Evolutionary conservation across 192 early-diverging fungal species (phyloP).

Genomic region (Backusella luteola): DNA sequence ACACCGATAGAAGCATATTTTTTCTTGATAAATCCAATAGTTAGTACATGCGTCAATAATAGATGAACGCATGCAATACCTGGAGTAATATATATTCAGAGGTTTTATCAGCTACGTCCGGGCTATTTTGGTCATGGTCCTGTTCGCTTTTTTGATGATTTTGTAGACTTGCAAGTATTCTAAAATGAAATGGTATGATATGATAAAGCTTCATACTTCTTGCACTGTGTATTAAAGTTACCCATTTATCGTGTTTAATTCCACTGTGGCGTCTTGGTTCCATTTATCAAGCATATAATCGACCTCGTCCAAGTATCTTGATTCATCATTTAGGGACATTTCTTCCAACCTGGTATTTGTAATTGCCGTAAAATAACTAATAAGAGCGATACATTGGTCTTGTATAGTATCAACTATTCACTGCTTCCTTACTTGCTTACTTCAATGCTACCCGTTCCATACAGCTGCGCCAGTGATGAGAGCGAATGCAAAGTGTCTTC

Average conservation of each 20-base stretch:
- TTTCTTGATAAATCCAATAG: neutral
- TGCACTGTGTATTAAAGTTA: neutral
- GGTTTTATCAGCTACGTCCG: neutral
- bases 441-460: neutral
- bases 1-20: neutral
- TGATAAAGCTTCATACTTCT: neutral
- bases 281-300: conserved; percentile 1
- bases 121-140: neutral
- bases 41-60: too few relatives aligned
- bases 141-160: neutral
- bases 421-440: neutral
- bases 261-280: neutral
- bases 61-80: neutral
- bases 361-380: neutral
- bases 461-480: neutral
- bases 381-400: neutral
- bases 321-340: neutral
- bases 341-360: neutral
- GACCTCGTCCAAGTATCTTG: neutral
- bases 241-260: neutral
- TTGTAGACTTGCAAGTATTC: neutral
- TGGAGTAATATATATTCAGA: neutral
- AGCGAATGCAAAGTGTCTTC: neutral
- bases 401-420: neutral
- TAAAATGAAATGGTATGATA: neutral